These are phyloP conservation scores for Auriscalpium vulgare DNA, from an alignment of 768 basidiomycete genomes.

Conservation along the genomic window DNA sequence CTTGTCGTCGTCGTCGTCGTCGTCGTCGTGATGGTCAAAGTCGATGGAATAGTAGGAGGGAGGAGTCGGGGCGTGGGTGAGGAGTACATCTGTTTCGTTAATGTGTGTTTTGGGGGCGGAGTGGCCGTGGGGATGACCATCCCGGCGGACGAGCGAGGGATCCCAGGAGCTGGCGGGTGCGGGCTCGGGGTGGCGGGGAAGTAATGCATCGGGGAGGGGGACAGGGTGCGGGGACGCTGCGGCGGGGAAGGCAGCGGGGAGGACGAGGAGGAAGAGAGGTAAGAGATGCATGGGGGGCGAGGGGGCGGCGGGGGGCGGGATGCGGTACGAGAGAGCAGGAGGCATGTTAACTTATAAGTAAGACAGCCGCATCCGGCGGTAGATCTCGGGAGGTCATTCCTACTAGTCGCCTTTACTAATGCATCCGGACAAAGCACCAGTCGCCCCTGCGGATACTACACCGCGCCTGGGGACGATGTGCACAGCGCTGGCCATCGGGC, in stretches of 20 bases:
- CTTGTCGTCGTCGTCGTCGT: too few species aligned
- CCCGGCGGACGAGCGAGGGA: neutral
- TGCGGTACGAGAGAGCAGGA: neutral
- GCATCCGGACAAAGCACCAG: conserved; percentile 7
- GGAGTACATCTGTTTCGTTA: conserved; percentile 69
- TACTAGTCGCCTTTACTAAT: neutral
- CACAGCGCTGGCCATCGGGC: too few species aligned
- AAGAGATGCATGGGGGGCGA: conserved; percentile 12
- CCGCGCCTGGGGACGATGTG: too few species aligned
- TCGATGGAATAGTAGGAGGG: conserved; percentile 82
- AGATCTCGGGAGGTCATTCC: conserved; percentile 10
- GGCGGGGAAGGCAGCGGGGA: conserved; percentile 11
- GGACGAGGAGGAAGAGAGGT: conserved; percentile 7
- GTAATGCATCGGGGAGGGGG: conserved; percentile 1
- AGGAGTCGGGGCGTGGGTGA: conserved; percentile 60
- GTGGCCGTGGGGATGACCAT: conserved; percentile 36
- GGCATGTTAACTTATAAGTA: conserved; percentile 2
- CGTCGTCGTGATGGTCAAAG: conserved; percentile 47
- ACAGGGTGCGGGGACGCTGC: conserved; percentile 5
- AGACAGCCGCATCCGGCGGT: neutral
- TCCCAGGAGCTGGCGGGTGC: too few species aligned
- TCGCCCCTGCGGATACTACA: too few species aligned
- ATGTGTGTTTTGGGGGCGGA: conserved; percentile 48
- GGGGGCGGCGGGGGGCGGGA: neutral
- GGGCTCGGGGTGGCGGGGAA: too few species aligned